Evolutionary conservation across 192 early-diverging fungal genomes (phyloP).

Genomic region (Chytriomyces sp.): DNA sequence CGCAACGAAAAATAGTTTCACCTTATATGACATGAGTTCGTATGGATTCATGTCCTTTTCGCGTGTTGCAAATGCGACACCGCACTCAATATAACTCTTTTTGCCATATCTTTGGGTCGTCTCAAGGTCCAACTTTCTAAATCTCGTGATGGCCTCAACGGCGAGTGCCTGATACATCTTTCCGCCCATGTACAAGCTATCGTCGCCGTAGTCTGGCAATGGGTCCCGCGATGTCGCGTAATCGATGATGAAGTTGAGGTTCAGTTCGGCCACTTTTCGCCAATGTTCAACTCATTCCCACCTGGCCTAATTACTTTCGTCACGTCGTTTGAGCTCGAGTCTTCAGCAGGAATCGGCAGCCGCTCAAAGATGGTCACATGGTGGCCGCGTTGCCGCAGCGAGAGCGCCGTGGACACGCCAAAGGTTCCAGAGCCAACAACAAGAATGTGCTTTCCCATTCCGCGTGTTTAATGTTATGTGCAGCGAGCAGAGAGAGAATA

Average conservation of each 20-base stretch:
- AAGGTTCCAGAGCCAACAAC: slow-evolving; percentile 41
- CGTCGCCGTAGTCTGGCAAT: background rate
- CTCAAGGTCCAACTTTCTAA: slow-evolving; percentile 25
- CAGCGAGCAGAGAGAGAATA: too few species aligned
- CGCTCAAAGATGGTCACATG: slow-evolving; percentile 37
- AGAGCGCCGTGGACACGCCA: slow-evolving; percentile 38
- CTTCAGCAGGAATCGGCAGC: slow-evolving; percentile 30
- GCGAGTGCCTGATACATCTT: slow-evolving; percentile 21
- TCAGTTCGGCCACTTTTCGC: slow-evolving; percentile 4
- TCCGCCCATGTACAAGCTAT: background rate
- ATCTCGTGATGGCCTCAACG: slow-evolving; percentile 23
- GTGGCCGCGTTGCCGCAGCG: slow-evolving; percentile 17
- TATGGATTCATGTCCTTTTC: slow-evolving; percentile 3
- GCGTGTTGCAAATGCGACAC: slow-evolving; percentile 18
- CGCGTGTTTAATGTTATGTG: too few species aligned
- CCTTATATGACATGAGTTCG: background rate
- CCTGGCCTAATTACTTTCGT: slow-evolving; percentile 39
- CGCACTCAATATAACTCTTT: slow-evolving; percentile 30
- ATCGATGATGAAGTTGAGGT: background rate
- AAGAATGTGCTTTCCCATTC: background rate
- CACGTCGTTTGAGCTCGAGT: slow-evolving; percentile 38
- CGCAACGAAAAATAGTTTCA: background rate
- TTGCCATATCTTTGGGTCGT: background rate
- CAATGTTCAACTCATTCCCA: slow-evolving; percentile 25
- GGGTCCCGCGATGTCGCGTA: too few species aligned